Base-by-base conservation (phyloP, 2,329 filamentous ascomycete genomes). In the Grosmannia serpens region DNA sequence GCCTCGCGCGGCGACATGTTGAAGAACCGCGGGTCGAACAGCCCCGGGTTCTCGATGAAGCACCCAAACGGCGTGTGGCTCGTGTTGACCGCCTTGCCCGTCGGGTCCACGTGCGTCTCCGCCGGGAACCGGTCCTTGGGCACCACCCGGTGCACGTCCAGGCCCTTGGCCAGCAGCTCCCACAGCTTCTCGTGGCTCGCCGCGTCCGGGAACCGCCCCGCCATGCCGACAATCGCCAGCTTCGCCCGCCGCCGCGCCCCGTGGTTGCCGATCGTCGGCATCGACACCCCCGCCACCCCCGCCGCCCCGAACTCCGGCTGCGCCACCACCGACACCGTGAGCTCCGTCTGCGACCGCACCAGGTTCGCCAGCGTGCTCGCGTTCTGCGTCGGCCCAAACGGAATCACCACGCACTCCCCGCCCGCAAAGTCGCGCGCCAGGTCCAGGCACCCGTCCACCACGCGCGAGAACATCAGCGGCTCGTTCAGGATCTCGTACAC, bases 201-300 rank as follows among this genome's bases (percentile, higher is more conserved):
- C 55, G 87, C 85, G 64, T 87, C 84, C 1, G 88, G 88, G 69
- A 89, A 91, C 55, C 88, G 81, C 55, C 88, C 87, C 52, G 88
- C 82, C 81, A 90, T 88, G 56, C 90, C 90, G 38, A 95, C 87
- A 62, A 95, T 91, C 59, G 90, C 90, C 62, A 95, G 82, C 70
- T 91, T 91, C 68, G 83, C 81, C 65, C 81, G 72, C 17, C 73
- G 74, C 10, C 62, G 67, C 17, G 72, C 69, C 13, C 77, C 77
- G 62, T 79, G 76, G 63, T 78, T 78, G 22, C 76, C 76, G 29
- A 78, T 72, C 20, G 64, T 67, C 11, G 70, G 63, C 67, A 69
- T 64, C 70, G 33, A 10, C 10, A 29, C 53, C 2, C 53, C 53
- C 7, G 35, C 27, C 27, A n/a, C 27, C 4, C 46, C 68, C 26